These are phyloP conservation scores for Aspergillus texensis DNA, from an alignment of 2,329 filamentous ascomycete genomes.

Conservation along the genomic window DNA sequence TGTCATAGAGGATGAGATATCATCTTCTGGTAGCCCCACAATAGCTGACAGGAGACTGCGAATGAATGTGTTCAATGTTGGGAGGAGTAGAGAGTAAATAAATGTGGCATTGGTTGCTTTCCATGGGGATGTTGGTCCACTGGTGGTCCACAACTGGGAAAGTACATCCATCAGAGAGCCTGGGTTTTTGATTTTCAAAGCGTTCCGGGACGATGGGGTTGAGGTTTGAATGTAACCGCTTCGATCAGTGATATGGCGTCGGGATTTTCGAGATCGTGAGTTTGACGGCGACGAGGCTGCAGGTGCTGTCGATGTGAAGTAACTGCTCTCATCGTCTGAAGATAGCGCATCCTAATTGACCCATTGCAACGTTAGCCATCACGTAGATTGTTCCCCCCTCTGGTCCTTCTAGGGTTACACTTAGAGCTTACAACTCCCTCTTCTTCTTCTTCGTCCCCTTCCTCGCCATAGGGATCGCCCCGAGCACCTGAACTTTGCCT, in stretches of 20 bases:
- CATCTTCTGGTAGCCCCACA: constrained; percentile 83
- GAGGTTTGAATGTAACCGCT: constrained; percentile 48
- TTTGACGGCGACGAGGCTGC: constrained; percentile 45
- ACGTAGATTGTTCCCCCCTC: neutral
- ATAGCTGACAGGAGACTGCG: constrained; percentile 87
- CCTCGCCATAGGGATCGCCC: constrained; percentile 36
- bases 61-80: constrained; percentile 88
- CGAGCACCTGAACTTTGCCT: constrained; percentile 28
- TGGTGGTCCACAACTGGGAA: constrained; percentile 83
- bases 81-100: constrained; percentile 82
- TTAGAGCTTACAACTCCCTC: neutral
- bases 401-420: neutral
- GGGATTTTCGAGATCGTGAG: constrained; percentile 40
- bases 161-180: constrained; percentile 87
- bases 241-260: constrained; percentile 48
- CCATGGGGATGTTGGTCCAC: constrained; percentile 91
- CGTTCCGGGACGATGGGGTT: constrained; percentile 54
- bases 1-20: constrained; percentile 58
- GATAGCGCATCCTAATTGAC: constrained; percentile 43
- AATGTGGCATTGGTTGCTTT: constrained; percentile 92
- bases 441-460: constrained; percentile 37
- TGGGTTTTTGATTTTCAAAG: constrained; percentile 70
- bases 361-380: neutral
- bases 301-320: constrained; percentile 71
- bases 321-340: constrained; percentile 76